Conservation (phyloP, 176 grass and related monocot genomes). For the Musa beccarii region DNA sequence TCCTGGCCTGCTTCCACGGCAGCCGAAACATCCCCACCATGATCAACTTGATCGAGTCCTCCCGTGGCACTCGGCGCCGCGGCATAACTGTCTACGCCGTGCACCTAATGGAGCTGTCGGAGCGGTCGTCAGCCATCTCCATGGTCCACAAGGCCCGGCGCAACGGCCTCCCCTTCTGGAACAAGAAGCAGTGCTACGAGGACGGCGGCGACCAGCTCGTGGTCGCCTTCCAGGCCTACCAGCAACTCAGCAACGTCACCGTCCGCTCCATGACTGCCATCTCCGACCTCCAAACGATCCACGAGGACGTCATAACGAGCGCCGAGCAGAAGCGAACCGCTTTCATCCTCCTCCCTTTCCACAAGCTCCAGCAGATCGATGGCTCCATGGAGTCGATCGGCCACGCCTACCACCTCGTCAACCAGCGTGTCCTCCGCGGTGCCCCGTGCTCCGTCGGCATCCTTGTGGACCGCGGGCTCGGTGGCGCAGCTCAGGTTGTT, state of each 20-base stretch:
- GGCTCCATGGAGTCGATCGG: neutral
- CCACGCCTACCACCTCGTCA: neutral
- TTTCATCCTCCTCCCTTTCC: constrained; percentile 4
- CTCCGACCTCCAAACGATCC: neutral
- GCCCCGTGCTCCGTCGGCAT: constrained; percentile 6
- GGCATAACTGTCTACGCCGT: neutral
- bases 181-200: neutral
- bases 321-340: neutral
- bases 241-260: constrained; percentile 4
- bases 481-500: neutral
- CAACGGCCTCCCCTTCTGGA: constrained; percentile 4
- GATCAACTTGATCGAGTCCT: constrained; percentile 5
- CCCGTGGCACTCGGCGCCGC: neutral
- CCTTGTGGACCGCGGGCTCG: neutral
- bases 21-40: neutral
- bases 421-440: neutral
- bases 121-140: neutral
- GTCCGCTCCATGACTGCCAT: constrained; percentile 2
- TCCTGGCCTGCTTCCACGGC: constrained; percentile 2
- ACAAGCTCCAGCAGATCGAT: constrained; percentile 3
- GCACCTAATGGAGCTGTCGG: neutral
- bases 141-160: constrained; percentile 4
- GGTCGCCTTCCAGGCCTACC: constrained; percentile 3
- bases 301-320: neutral
- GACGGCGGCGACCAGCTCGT: neutral